Evolutionary conservation across 2,329 filamentous ascomycete genomes (phyloP).

Genomic region (Colletotrichum sp.): DNA sequence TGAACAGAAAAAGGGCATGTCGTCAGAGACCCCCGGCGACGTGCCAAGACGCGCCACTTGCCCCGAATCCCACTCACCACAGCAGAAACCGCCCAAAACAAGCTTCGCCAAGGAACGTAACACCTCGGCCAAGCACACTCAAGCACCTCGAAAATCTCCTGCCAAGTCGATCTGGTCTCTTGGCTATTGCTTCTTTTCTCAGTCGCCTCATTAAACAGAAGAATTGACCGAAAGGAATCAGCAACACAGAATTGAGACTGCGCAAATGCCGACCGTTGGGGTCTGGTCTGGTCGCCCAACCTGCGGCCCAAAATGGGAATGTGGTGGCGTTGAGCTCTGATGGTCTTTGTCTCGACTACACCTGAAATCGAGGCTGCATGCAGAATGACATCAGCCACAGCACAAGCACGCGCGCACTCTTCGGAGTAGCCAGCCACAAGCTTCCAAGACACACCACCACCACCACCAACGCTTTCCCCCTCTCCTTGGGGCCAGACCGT

Average conservation of each 20-base stretch:
- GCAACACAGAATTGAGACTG: neutral
- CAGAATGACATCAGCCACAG: conserved; percentile 3
- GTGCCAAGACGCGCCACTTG: conserved; percentile 16
- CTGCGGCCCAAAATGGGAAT: neutral
- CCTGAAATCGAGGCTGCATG: neutral
- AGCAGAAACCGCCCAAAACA: neutral
- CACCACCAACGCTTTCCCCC: neutral
- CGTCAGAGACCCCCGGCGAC: conserved; percentile 16
- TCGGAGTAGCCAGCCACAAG: neutral
- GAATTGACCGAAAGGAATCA: neutral
- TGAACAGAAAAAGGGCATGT: neutral
- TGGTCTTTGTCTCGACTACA: neutral
- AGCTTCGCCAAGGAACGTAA: conserved; percentile 18
- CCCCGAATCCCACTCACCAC: neutral
- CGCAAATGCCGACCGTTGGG: neutral
- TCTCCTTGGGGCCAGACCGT: neutral
- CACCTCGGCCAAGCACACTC: neutral
- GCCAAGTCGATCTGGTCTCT: neutral
- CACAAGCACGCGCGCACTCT: neutral
- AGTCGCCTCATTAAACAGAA: neutral
- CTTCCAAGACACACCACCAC: neutral
- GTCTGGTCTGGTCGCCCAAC: neutral
- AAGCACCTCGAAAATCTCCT: neutral
- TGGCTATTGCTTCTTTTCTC: neutral
- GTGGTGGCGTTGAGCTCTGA: neutral